These are phyloP conservation scores for Marasmius oreades DNA, from an alignment of 1,284 basidiomycete genomes.

Conservation along the genomic window DNA sequence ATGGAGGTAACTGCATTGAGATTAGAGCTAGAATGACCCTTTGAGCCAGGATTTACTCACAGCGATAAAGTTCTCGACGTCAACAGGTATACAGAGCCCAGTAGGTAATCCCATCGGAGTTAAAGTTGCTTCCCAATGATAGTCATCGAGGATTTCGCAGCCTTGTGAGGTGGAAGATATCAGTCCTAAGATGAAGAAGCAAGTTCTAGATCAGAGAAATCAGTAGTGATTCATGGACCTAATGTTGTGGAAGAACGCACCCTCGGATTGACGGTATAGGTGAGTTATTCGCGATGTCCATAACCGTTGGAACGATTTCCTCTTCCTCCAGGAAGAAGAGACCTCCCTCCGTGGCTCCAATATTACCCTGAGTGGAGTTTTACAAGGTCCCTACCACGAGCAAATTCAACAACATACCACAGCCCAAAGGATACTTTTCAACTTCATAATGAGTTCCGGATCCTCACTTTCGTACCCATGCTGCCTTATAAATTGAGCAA, in stretches of 20 bases:
- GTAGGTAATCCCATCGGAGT: slow-evolving; percentile 87
- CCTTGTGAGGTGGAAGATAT: slow-evolving; percentile 62
- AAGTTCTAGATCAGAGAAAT: slow-evolving; percentile 59
- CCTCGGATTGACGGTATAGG: slow-evolving; percentile 90
- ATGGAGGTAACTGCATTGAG: slow-evolving; percentile 65
- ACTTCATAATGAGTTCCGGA: slow-evolving; percentile 76
- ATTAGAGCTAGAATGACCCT: slow-evolving; percentile 6
- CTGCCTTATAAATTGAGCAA: slow-evolving; percentile 85
- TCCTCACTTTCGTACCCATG: slow-evolving; percentile 87
- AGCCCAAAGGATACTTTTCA: slow-evolving; percentile 97
- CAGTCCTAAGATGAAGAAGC: slow-evolving; percentile 90
- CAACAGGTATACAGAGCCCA: slow-evolving; percentile 85
- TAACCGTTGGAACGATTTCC: slow-evolving; percentile 85
- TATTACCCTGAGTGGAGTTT: slow-evolving; percentile 69
- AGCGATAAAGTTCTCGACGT: slow-evolving; percentile 77
- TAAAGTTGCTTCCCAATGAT: slow-evolving; percentile 88
- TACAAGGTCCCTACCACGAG: slow-evolving; percentile 7
- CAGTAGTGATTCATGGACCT: neutral
- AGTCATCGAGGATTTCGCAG: slow-evolving; percentile 73
- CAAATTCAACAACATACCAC: slow-evolving; percentile 58
- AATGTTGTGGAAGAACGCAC: slow-evolving; percentile 37
- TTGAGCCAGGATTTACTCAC: slow-evolving; percentile 43
- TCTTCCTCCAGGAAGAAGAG: slow-evolving; percentile 95
- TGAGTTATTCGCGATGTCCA: slow-evolving; percentile 90
- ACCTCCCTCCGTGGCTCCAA: slow-evolving; percentile 87